These are phyloP conservation scores for Mycena citricolor DNA, from an alignment of 1,284 basidiomycete species.

Conservation along the genomic window DNA sequence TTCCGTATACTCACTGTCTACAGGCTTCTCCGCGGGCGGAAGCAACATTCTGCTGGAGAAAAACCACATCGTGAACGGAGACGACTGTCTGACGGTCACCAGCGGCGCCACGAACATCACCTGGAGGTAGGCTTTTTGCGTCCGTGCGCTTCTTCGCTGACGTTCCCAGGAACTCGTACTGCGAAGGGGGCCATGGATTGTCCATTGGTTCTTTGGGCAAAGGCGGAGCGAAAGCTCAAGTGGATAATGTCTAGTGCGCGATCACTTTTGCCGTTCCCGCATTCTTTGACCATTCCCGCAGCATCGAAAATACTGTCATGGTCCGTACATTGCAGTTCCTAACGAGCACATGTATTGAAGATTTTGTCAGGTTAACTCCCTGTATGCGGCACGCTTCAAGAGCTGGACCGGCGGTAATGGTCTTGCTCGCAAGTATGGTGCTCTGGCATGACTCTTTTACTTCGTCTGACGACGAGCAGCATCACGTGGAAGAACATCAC, in stretches of 20 bases:
- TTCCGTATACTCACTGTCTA: neutral
- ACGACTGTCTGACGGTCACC: constrained; percentile 59
- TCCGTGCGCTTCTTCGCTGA: neutral
- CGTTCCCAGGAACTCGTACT: constrained; percentile 42
- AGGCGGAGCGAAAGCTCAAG: constrained; percentile 47
- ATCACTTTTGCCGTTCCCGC: neutral
- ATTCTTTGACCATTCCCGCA: constrained; percentile 21
- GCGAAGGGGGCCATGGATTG: constrained; percentile 57
- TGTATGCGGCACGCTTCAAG: constrained; percentile 63
- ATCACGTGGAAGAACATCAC: constrained; percentile 58
- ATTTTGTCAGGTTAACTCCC: constrained; percentile 40
- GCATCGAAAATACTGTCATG: constrained; percentile 57
- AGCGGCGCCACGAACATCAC: constrained; percentile 55
- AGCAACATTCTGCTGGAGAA: constrained; percentile 55
- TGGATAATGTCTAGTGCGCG: constrained; percentile 52
- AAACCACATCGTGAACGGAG: constrained; percentile 56
- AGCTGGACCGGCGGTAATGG: constrained; percentile 65
- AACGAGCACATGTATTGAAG: neutral
- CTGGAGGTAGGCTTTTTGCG: constrained; percentile 41
- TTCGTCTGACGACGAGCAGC: constrained; percentile 29
- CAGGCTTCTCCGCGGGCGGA: constrained; percentile 56
- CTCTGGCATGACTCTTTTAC: neutral
- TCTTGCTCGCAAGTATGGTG: constrained; percentile 49
- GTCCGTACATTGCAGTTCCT: constrained; percentile 28
- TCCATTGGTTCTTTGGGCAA: constrained; percentile 59